Evolutionary conservation across 345 rosid species (phyloP).

Genomic region (Eucalyptus polybractea): DNA sequence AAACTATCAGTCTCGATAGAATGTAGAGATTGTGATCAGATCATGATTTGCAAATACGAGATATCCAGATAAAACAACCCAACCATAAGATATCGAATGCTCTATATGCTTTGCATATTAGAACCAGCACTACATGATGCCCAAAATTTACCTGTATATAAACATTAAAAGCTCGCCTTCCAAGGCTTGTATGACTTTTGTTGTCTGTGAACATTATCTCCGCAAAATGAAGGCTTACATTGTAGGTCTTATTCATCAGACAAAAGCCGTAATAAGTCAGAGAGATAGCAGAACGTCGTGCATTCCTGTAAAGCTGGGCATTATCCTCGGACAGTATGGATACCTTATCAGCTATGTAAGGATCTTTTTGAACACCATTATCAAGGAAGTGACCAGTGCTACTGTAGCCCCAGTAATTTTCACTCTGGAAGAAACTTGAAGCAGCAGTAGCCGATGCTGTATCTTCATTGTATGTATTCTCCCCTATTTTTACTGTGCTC

Average conservation of each 20-base stretch:
- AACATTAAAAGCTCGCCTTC: slow-evolving; percentile 53
- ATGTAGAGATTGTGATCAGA: neutral
- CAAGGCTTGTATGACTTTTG: slow-evolving; percentile 18
- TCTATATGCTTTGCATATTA: neutral
- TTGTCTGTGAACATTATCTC: slow-evolving; percentile 37
- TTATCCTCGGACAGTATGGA: neutral
- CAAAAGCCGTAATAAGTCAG: slow-evolving; percentile 41
- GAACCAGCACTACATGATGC: neutral
- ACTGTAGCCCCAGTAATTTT: neutral
- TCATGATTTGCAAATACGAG: neutral
- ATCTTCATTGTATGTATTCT: slow-evolving; percentile 16
- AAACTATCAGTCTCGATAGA: neutral
- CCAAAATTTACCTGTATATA: slow-evolving; percentile 37
- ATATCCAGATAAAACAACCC: neutral
- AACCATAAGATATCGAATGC: neutral
- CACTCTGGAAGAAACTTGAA: neutral
- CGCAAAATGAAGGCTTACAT: slow-evolving; percentile 64
- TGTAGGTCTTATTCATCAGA: slow-evolving; percentile 18
- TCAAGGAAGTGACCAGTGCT: neutral
- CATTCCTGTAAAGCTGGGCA: neutral
- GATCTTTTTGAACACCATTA: rapidly evolving
- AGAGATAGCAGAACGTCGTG: slow-evolving; percentile 22
- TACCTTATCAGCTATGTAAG: neutral
- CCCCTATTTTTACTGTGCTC: neutral
- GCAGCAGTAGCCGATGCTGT: neutral